Conservation (phyloP, 2,329 filamentous ascomycete species). For the Fusarium redolens region DNA sequence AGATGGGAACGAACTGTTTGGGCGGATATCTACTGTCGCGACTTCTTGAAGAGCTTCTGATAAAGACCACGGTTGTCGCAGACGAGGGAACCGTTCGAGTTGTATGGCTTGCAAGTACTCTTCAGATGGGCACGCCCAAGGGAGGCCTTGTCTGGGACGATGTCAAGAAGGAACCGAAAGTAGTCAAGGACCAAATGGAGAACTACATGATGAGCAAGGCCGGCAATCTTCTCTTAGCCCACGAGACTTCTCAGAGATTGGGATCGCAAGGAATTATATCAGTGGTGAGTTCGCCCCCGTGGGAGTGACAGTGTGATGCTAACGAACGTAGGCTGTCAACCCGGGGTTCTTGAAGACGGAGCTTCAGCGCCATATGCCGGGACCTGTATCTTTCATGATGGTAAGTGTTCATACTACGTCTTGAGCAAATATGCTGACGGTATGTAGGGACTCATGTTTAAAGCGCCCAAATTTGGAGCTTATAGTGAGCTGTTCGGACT, state of each 20-base stretch:
- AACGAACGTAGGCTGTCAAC: conserved; percentile 27
- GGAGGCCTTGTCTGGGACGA: conserved; percentile 32
- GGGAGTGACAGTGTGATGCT: background rate
- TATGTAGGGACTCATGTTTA: conserved; percentile 29
- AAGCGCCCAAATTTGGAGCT: conserved; percentile 31
- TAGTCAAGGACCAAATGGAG: conserved; percentile 29
- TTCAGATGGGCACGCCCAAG: conserved; percentile 30
- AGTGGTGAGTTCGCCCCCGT: conserved; percentile 3
- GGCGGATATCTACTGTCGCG: conserved; percentile 28
- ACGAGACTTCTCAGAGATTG: conserved; percentile 22
- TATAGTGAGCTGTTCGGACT: conserved; percentile 39
- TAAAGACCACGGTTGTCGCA: conserved; percentile 2
- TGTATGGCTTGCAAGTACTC: conserved; percentile 33
- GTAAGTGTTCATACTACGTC: background rate
- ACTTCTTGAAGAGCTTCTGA: conserved; percentile 16
- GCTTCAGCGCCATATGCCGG: conserved; percentile 32
- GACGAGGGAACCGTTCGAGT: conserved; percentile 22
- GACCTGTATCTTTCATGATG: conserved; percentile 32
- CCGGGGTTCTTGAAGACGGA: conserved; percentile 37
- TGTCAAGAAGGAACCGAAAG: conserved; percentile 14
- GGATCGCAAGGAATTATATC: conserved; percentile 26
- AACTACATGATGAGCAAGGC: conserved; percentile 41
- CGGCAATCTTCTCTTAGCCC: conserved; percentile 27
- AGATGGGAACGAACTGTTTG: conserved; percentile 39
- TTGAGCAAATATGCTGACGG: background rate